Evolutionary conservation across 1,284 basidiomycete genomes (phyloP).

Genomic region (Cutaneotrichosporon spelunceum): DNA sequence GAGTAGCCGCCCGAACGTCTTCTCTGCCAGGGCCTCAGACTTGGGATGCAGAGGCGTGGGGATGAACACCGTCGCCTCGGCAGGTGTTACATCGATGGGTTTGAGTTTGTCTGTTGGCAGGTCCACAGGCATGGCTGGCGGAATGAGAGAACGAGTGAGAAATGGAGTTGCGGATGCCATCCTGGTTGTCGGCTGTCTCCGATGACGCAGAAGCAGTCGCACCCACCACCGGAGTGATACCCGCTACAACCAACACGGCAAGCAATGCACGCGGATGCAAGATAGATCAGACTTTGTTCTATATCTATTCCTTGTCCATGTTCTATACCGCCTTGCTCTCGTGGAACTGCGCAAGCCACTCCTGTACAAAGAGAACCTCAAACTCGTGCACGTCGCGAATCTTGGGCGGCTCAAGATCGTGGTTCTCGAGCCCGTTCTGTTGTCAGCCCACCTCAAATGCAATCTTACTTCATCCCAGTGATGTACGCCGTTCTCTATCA

Average conservation of each 20-base stretch:
- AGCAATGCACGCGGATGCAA: not conserved
- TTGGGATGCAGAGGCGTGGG: conserved; percentile 38
- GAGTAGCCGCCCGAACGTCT: conserved; percentile 34
- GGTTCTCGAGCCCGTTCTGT: conserved; percentile 68
- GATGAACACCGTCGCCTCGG: conserved; percentile 39
- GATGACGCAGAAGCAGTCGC: not conserved
- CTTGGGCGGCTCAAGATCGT: conserved; percentile 66
- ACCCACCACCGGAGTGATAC: not conserved
- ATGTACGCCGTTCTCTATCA: conserved; percentile 85
- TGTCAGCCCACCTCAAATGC: not conserved
- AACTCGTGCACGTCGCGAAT: conserved; percentile 78
- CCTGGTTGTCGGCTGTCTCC: not conserved
- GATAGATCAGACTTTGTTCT: conserved; percentile 9
- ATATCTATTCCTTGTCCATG: not conserved
- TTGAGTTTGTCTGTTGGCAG: conserved; percentile 1
- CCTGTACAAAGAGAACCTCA: conserved; percentile 73
- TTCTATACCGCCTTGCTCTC: conserved; percentile 15
- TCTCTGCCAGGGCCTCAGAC: conserved; percentile 38
- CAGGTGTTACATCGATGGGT: conserved; percentile 5
- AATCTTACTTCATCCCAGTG: conserved; percentile 68
- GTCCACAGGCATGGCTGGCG: not conserved
- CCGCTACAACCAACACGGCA: not conserved
- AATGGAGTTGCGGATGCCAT: not conserved
- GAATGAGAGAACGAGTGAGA: not conserved
- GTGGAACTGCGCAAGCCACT: conserved; percentile 71